Base-by-base conservation (phyloP, 352 stramenopile species). In the Pythium grandisporangium region DNA sequence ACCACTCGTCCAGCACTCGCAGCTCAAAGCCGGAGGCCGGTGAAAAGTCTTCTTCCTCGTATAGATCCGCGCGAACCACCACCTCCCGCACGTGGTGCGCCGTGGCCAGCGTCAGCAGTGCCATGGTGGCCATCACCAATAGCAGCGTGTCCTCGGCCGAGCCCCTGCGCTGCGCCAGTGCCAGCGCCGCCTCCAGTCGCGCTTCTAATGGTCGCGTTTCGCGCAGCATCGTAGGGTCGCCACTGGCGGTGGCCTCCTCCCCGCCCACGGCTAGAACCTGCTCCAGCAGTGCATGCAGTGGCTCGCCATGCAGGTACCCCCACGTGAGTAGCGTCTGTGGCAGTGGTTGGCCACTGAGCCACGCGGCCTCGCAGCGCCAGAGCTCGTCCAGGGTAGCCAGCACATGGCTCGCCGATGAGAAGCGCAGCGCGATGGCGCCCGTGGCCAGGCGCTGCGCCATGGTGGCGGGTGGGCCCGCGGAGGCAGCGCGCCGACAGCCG, bases 31-130 rank as follows among this genome's bases (percentile, higher is more conserved):
- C 66, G 14, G 49, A 84, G 37, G 67, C 81, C 1, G 69, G 70
- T 12, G 75, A 84, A 53, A 97, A 98, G 63, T 98, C 90, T 57
- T 98, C 93, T 58, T 98, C 93, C 51, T 98, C 90, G 58, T 97
- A 98, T 55, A 98, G 96, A 62, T 98, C 90, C 14, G 84, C 93
- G 30, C 90, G 84, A 4, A 96, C 51, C 29, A 95, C 75, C 8
- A 86, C 72, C 38, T 80, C 75, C 25, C 87, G 80, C 23, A 96
- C 63, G 30, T 92, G 42, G 30, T 87, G 73, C 6, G 68, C 61
- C 23, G 91, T 78, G 42, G 94, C 77, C 30, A 97, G 50, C 16
- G 77, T 61, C 20, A 78, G 63, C 7, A 90, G 44, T 22, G 71
- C 61, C 12, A 84, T 58, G 2, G 78, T 63, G 48, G 67, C 78